These are phyloP conservation scores for Cryptococcus deneoformans DNA, from an alignment of 1,284 basidiomycete genomes.

Conservation along the genomic window DNA sequence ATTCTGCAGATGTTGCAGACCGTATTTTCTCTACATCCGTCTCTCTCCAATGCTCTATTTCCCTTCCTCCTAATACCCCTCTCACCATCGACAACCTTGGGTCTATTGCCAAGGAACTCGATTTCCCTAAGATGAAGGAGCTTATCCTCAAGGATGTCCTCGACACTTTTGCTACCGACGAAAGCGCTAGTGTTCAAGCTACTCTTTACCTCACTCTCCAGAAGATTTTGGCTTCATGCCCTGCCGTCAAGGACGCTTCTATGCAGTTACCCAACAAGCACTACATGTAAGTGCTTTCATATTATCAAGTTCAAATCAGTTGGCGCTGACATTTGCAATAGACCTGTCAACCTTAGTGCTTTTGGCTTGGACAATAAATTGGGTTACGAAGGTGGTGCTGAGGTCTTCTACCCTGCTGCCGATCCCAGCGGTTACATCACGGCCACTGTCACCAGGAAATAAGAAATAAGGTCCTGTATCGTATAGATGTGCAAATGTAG, in stretches of 20 bases:
- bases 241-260: slow-evolving; percentile 60
- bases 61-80: slow-evolving; percentile 51
- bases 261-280: slow-evolving; percentile 93
- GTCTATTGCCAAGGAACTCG: slow-evolving; percentile 59
- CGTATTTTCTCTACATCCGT: slow-evolving; percentile 85
- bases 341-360: slow-evolving; percentile 30
- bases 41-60: slow-evolving; percentile 67
- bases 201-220: slow-evolving; percentile 88
- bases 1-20: slow-evolving; percentile 62
- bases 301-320: not conserved
- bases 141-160: slow-evolving; percentile 67
- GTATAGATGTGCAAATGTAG: no score
- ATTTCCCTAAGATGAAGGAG: slow-evolving; percentile 55
- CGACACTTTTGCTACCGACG: slow-evolving; percentile 78
- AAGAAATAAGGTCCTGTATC: not conserved
- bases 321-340: slow-evolving; percentile 28
- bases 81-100: slow-evolving; percentile 54
- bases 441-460: slow-evolving; percentile 52
- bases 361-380: slow-evolving; percentile 53
- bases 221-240: slow-evolving; percentile 65
- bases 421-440: slow-evolving; percentile 59
- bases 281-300: slow-evolving; percentile 59
- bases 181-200: slow-evolving; percentile 90
- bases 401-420: slow-evolving; percentile 76
- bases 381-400: slow-evolving; percentile 61